Evolutionary conservation across 2,329 filamentous ascomycete genomes (phyloP), one percentile per base, ranked within the genome.

Genomic region (Lachnellula cervina): DNA sequence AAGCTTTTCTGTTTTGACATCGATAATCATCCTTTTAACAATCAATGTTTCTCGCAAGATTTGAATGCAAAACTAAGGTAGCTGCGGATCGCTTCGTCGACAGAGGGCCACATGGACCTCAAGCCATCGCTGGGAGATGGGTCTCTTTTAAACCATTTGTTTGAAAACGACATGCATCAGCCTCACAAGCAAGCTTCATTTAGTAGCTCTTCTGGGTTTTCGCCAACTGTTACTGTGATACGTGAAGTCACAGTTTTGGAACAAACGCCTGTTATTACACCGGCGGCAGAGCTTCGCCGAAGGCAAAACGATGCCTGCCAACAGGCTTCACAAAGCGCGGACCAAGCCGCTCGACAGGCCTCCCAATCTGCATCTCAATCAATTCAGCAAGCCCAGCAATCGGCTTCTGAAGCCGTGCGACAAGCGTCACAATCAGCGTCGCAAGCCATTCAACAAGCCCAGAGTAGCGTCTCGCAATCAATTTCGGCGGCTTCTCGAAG

Each of bases 401-500:
- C 40, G 28, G 57, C 49, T 28, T 38, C 50, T 6, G 43, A 53
- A 44, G 54, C 57, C 11, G 35, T 34, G 8, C 40, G 44, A 28
- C 23, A 48, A 45, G 64, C 64, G 4, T 52, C 51, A n/a, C 60
- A 66, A 44, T 61, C 59, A 6, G 60, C 61, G 14, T 64, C 60
- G n/a, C 54, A 68, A 35, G 60, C 59, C 2, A 60, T 61, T 25
- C 59, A 59, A 47, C 59, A 57, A 54, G 66, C 64, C 4, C 50
- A 61, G 21, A 52, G 57, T 13, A 58, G 49, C 17, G 61, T 59
- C 23, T 59, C 57, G 17, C 57, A 66, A 51, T 64, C 64, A 5
- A 64, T 68, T 25, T 55, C 62, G 9, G 58, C 57, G n/a, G 62
- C 62, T 5, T 64, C 62, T 5, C 58, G 61, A 58, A 67, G 61